Evolutionary conservation across 495 filamentous ascomycete species (phyloP).

Genomic region (Poronia punctata): DNA sequence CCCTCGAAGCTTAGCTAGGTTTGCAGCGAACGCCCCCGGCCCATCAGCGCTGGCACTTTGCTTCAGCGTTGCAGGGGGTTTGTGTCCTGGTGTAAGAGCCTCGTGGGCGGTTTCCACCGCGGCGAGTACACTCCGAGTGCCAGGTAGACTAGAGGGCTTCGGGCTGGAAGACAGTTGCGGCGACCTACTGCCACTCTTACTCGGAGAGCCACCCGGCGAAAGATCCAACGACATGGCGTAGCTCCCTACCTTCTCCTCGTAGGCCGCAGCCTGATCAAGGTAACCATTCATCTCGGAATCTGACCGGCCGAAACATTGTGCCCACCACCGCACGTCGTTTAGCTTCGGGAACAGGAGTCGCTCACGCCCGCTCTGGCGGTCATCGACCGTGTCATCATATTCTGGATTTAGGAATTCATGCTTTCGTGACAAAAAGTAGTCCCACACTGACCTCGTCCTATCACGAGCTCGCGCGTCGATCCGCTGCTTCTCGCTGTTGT

Average conservation of each 20-base stretch:
- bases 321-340: constrained; percentile 78
- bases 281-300: constrained; percentile 90
- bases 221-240: constrained; percentile 16
- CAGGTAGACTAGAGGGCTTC: constrained; percentile 26
- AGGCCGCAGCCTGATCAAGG: constrained; percentile 32
- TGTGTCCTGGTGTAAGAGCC: constrained; percentile 28
- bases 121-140: constrained; percentile 36
- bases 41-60: constrained; percentile 36
- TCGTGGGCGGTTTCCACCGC: constrained; percentile 35
- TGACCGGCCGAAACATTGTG: constrained; percentile 73
- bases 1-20: constrained; percentile 34
- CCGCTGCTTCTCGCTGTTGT: constrained; percentile 88
- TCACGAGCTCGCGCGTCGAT: constrained; percentile 62
- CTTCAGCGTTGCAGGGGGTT: constrained; percentile 23
- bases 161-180: constrained; percentile 23
- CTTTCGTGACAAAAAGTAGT: constrained; percentile 78
- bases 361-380: constrained; percentile 67
- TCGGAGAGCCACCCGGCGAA: constrained; percentile 10
- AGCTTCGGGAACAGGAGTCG: constrained; percentile 73
- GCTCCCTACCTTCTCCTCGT: constrained; percentile 20
- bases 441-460: constrained; percentile 86
- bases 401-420: constrained; percentile 73
- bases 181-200: constrained; percentile 13
- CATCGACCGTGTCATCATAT: constrained; percentile 73
- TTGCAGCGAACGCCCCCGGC: constrained; percentile 30